Base-by-base conservation (phyloP, 371 early-diverging fungal species). In the Mucor saturninus region DNA sequence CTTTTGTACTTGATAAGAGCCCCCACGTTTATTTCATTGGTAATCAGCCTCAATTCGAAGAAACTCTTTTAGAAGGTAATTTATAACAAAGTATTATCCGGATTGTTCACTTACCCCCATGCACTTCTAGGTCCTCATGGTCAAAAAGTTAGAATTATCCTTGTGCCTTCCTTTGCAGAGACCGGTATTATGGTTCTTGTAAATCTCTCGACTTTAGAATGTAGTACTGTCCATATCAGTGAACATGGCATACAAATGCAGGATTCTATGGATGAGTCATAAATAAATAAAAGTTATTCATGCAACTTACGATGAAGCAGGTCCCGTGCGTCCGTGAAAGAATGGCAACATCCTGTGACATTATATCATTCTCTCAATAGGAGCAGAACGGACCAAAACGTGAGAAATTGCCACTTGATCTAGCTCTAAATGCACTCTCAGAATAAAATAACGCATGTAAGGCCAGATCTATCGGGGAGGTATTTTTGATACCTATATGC, bases 11-110 rank as follows among this genome's bases (percentile, higher is more conserved):
- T 26, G 70, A 73, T 5, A 54, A 68, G 37, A 64, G 81, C 37
- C 97, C 97, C 7, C 89, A 96, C 64, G 83, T 98, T 13, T 95
- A 92, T 66, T 88, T 93, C 72, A 73, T 95, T 29, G 97, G 96
- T n/a, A 96, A 95, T 71, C 97, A 97, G 66, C 83, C 83, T 28
- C 70, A 79, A 54, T 95, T 90, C 69, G 88, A 80, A n/a, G 87
- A 90, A 6, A 74, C 70, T 29, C 38, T 88, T 30, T 56, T 87
- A 6, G 70, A 73, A 67, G 89, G 89, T 84, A 77, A n/a, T 26
- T n/a, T 46, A 46, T 56, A 37, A 4, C 6, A 2, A 26, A 28
- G 31, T 14, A 21, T 14, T 2, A 15, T 15, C 48, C 26, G 26
- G 26, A 48, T 21, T 35, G 21, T 15, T 31, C 28, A 57, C 28